Conservation (phyloP, 768 basidiomycete species). For the Clathrus columnatus region DNA sequence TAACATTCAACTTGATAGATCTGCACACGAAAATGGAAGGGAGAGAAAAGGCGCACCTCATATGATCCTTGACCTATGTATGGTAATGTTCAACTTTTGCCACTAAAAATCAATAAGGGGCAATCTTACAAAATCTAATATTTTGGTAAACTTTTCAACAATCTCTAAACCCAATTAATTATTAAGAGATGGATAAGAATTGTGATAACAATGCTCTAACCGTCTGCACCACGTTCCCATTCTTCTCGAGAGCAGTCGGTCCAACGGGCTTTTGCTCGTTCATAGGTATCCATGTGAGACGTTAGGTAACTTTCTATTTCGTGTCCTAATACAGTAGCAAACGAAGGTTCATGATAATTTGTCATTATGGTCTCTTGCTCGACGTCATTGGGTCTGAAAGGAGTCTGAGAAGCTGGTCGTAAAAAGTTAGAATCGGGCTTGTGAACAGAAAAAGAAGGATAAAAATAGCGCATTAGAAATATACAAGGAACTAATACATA, state of each 20-base stretch:
- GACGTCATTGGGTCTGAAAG: too few species aligned
- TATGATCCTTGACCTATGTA: slow-evolving; percentile 35
- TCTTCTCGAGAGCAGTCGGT: slow-evolving; percentile 40
- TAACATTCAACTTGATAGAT: not conserved
- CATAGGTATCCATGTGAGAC: slow-evolving; percentile 35
- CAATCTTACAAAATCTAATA: slow-evolving; percentile 46
- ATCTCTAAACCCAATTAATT: slow-evolving; percentile 29
- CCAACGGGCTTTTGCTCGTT: slow-evolving; percentile 38
- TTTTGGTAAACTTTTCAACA: slow-evolving; percentile 30
- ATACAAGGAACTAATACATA: too few species aligned
- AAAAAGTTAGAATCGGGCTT: too few species aligned
- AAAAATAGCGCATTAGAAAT: too few species aligned
- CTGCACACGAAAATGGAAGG: not conserved
- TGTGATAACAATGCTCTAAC: slow-evolving; percentile 23
- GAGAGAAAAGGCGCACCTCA: slow-evolving; percentile 30
- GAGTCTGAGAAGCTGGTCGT: too few species aligned
- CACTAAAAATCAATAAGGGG: slow-evolving; percentile 7
- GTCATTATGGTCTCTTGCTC: not conserved
- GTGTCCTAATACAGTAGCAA: slow-evolving; percentile 27
- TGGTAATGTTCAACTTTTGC: not conserved
- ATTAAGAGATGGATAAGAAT: not conserved
- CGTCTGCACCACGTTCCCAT: slow-evolving; percentile 47
- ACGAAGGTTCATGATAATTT: not conserved
- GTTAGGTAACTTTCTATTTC: slow-evolving; percentile 37
- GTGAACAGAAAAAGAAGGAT: too few species aligned